These are phyloP conservation scores for Candida railenensis DNA, from an alignment of 805 yeast genomes.

Conservation along the genomic window DNA sequence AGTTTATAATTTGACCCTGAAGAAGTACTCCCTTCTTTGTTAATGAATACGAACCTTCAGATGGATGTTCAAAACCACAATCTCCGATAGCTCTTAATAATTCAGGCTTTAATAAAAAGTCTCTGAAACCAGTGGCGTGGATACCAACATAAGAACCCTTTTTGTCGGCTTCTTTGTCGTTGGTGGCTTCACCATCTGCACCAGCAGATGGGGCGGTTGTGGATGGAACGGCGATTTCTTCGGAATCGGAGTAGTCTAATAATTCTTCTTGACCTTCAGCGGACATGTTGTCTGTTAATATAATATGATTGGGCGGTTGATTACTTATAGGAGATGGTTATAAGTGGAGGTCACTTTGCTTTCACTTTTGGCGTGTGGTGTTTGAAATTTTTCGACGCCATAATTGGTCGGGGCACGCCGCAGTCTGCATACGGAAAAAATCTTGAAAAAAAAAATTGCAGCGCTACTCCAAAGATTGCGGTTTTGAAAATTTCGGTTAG, in stretches of 20 bases:
- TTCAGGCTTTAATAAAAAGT: conserved; percentile 94
- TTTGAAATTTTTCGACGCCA: too few species aligned
- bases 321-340: too few species aligned
- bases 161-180: conserved; percentile 68
- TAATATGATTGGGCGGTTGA: not conserved
- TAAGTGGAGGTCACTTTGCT: too few species aligned
- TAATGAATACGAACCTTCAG: conserved; percentile 77
- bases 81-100: conserved; percentile 96
- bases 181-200: conserved; percentile 42
- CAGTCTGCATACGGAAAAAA: too few species aligned
- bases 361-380: too few species aligned
- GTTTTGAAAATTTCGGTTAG: too few species aligned
- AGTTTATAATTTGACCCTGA: not conserved
- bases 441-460: too few species aligned
- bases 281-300: conserved; percentile 51
- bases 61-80: conserved; percentile 99
- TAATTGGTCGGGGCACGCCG: too few species aligned
- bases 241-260: conserved; percentile 97
- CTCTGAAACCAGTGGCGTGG: conserved; percentile 98
- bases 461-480: too few species aligned
- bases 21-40: not conserved
- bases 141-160: conserved; percentile 98
- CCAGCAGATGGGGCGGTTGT: conserved; percentile 45
- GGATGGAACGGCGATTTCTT: conserved; percentile 76
- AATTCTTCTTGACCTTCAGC: conserved; percentile 99